Base-by-base conservation (phyloP, 1,139 yeast genomes). In the Sugiyamaella sp. region DNA sequence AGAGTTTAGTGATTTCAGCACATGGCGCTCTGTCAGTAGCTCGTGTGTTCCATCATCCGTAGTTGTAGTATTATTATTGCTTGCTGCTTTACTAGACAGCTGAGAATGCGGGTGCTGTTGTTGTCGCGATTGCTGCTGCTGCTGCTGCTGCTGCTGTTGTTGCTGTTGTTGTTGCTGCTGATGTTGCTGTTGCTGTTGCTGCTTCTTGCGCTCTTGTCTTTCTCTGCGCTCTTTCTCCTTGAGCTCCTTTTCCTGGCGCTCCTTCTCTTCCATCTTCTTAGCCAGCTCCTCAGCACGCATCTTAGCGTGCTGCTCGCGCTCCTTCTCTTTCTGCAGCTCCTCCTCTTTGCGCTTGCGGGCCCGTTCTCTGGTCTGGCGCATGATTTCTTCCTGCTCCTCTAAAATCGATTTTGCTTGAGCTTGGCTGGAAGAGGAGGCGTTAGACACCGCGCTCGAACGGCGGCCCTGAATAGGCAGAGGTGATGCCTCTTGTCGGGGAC, bases 341-440 rank as follows among this genome's bases (percentile, higher is more conserved):
- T 70, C 72, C 49, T 71, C 74, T 50, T 69, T 67, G 25, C 74
- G 65, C 53, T 62, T 64, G 19, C 66, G 60, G 1, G 73, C 73
- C 44, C 64, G 62, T 49, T 66, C 73, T 19, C 68, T 60, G 4
- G 69, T 63, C 21, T 59, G 59, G 16, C 63, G 57, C 76, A 73
- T 72, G 17, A 60, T 56, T 35, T 66, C 68, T 46, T 70, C 67
- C 55, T 72, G 76, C 45, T 63, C 62, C 29, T 63, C 67, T 24
- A 59, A 32, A n/a, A 61, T 51, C 2, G 60, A 53, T 37, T 44
- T 40, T 21, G 19, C 32, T 38, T 20, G 42, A 22, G 25, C 24
- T 22, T 44, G 39, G 29, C 48, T 35, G 6, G 48, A 20, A 32
- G 38, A 9, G 3, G 50, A 46, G 8, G 44, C 16, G 14, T 16